These are phyloP conservation scores for Calonectria pseudoturangicola DNA, from an alignment of 2,329 filamentous ascomycete species.

Conservation along the genomic window DNA sequence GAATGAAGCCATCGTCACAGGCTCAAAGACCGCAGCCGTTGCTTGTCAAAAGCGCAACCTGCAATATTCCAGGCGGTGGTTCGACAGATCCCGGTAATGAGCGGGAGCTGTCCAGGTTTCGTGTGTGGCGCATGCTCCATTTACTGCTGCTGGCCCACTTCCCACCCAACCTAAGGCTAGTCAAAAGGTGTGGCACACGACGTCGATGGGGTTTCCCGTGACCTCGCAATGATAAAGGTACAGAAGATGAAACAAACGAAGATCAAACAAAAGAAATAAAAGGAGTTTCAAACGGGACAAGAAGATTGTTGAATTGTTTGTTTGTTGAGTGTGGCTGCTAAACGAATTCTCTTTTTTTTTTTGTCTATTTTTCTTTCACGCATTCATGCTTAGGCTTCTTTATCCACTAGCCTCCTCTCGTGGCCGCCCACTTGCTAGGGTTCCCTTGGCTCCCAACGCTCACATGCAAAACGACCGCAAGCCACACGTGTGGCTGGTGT, in stretches of 20 bases:
- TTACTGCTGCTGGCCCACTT: slow-evolving; percentile 15
- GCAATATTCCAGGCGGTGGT: slow-evolving; percentile 48
- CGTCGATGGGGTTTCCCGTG: not conserved
- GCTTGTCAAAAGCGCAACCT: slow-evolving; percentile 45
- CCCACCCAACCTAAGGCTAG: not conserved
- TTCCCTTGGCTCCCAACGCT: slow-evolving; percentile 25
- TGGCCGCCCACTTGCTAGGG: slow-evolving; percentile 10
- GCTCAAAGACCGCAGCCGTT: slow-evolving; percentile 45
- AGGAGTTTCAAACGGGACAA: not conserved
- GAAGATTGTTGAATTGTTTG: not conserved
- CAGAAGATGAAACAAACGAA: not conserved
- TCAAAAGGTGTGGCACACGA: not conserved
- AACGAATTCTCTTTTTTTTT: not conserved
- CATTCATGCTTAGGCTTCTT: not conserved
- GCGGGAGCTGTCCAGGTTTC: slow-evolving; percentile 30
- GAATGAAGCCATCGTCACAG: slow-evolving; percentile 59
- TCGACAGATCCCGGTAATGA: slow-evolving; percentile 47
- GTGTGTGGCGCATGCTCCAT: slow-evolving; percentile 35
- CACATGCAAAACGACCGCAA: slow-evolving; percentile 34
- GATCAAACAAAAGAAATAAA: not conserved
- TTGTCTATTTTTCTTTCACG: not conserved
- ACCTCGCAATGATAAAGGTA: not conserved
- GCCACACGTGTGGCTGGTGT: slow-evolving; percentile 34
- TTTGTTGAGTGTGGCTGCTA: not conserved
- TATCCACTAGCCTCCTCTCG: not conserved